Evolutionary conservation across 257 asterid species (phyloP), one percentile per base, ranked within the genome.

Genomic region (Rhazya stricta): DNA sequence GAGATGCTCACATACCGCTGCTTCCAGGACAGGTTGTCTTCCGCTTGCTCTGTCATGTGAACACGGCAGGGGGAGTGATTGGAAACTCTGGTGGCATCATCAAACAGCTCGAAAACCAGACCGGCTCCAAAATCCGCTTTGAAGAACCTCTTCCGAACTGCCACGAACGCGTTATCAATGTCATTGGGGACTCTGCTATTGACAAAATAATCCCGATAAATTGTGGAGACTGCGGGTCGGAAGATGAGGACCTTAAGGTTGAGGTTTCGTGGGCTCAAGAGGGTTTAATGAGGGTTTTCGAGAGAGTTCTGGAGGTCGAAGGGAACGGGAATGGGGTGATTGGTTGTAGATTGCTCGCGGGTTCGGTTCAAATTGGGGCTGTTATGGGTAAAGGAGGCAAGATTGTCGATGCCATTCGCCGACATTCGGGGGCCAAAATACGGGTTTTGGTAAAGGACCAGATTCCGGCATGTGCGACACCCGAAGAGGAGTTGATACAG

Each of bases 401-500:
- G 63, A 83, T 81, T 62, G 81, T 86, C 9, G 78, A 73, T 56
- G 79, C 79, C 62, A 88, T 86, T 34, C 77, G 84, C 79, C 81
- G 75, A 32, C 80, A 78, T 74, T 69, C 91, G 0, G 87, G 91
- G 46, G 93, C 89, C 0, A 85, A 73, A 77, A 85, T 88, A 58
- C 77, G 83, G 73, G 85, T 88, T 56, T 48, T 88, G 74, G 81
- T 77, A 61, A 77, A 78, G 74, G 91, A 86, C 13, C 86, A 84
- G 77, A 68, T 76, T 51, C 93, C 89, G 42, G 81, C 79, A 69
- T 88, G 88, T 71, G 88, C 90, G 25, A 41, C 66, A 0, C 84
- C 85, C 0, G 81, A 79, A 67, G 93, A 86, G 78, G 86, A 85
- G 78, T 78, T 88, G 81, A 83, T 88, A 83, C 91, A 88, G 91